Conservation (phyloP, 2,329 filamentous ascomycete species). For the Monosporascus sp. region DNA sequence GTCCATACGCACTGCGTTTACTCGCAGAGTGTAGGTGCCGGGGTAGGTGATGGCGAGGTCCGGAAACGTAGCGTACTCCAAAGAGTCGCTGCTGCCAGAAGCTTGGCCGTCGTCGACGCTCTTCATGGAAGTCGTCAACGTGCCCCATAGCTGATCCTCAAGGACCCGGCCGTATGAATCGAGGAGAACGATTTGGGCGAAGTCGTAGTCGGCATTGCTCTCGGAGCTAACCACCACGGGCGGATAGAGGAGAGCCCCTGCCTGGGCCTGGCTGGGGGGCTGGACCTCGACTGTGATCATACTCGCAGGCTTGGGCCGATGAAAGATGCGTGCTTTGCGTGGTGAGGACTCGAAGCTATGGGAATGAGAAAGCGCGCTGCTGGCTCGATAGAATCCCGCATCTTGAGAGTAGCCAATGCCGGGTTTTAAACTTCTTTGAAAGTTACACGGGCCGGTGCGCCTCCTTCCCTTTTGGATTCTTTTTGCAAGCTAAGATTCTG, state of each 20-base stretch:
- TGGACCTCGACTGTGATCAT: constrained; percentile 20
- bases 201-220: constrained; percentile 12
- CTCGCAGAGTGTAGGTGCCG: constrained; percentile 15
- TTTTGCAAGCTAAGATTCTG: not conserved
- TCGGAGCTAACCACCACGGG: constrained; percentile 18
- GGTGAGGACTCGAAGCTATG: too few relatives aligned
- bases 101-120: constrained; percentile 6
- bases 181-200: constrained; percentile 16
- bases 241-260: constrained; percentile 18
- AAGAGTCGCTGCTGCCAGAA: constrained; percentile 7
- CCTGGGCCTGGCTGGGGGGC: constrained; percentile 17
- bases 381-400: too few relatives aligned
- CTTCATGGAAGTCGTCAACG: constrained; percentile 10
- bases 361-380: too few relatives aligned
- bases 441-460: not conserved
- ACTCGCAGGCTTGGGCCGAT: not conserved
- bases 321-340: not conserved
- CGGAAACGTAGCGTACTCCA: constrained; percentile 17
- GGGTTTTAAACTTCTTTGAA: not conserved
- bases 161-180: constrained; percentile 15
- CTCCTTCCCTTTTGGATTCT: not conserved
- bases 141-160: constrained; percentile 15
- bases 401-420: too few relatives aligned
- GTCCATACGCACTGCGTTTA: constrained; percentile 18
- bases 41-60: constrained; percentile 14